Percentiles rank a stretch among this genome's conserved stretches.
These are phyloP conservation scores for Backusella liffmaniae DNA, from an alignment of 192 early-diverging fungal species.

Conservation along the genomic window DNA sequence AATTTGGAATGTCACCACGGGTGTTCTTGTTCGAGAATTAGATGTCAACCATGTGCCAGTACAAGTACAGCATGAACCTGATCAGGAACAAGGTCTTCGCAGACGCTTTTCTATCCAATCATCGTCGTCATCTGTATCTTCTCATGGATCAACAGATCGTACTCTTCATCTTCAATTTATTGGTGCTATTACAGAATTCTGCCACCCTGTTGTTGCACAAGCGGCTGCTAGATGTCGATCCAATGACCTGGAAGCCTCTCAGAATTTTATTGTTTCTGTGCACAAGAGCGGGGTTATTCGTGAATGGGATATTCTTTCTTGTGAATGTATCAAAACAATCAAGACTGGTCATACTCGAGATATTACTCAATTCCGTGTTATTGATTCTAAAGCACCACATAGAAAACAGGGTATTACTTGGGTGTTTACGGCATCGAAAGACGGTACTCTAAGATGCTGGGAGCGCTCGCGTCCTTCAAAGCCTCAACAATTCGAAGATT, in stretches of 20 bases:
- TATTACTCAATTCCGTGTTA: conserved; percentile 10
- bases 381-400: conserved; percentile 17
- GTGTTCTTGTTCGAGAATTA: conserved; percentile 13
- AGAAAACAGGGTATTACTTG: conserved; percentile 26
- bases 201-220: conserved; percentile 29
- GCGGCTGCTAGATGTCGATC: conserved; percentile 15
- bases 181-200: conserved; percentile 20
- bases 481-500: neutral
- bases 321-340: conserved; percentile 30
- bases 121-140: neutral
- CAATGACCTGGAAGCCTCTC: conserved; percentile 7
- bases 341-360: conserved; percentile 14
- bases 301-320: conserved; percentile 34
- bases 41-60: neutral
- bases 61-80: neutral
- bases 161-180: conserved; percentile 26
- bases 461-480: conserved; percentile 9
- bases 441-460: conserved; percentile 33
- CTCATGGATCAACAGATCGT: conserved; percentile 14
- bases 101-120: neutral
- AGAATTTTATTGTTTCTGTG: conserved; percentile 25
- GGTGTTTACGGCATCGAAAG: conserved; percentile 32
- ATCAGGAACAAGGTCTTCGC: neutral
- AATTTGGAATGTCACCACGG: conserved; percentile 28
- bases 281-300: conserved; percentile 27